Evolutionary conservation across 1,284 basidiomycete species (phyloP), one percentile per base, ranked within the genome.

Genomic region (Ustilago esculenta): DNA sequence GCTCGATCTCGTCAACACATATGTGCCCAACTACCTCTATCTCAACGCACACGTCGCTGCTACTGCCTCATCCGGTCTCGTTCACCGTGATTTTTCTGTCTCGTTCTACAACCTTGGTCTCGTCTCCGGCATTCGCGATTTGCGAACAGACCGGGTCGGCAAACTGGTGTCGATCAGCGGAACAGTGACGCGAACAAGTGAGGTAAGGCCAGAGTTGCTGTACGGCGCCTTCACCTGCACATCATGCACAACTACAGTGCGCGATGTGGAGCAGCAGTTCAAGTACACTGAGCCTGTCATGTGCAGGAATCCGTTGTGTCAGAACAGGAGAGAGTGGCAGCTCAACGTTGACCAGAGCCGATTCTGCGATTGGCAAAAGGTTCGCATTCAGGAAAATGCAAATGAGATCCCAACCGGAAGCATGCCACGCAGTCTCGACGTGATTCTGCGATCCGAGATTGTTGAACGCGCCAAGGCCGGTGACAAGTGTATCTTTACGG

Each of bases 281-380:
- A 98, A 97, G 83, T 98, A 98, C 83, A 99, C 96, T 20, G 96
- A 98, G 91, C 96, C 96, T 11, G 89, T 89, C 61, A 86, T 98
- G 55, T 99, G 96, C 82, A 92, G 91, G 2, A 98, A 98, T 79
- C 89, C 90, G 9, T 90, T 90, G 2, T 99, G 96, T 79, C 90
- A 92, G 45, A 98, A 98, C 83, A 88, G 93, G 27, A 84, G 85
- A 27, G 89, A 88, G 33, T 99, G 95, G 95, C 90, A 94, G 80
- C 87, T 99, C 48, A 92, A 94, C 80, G 94, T 98, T 51, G 95
- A 98, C 81, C 90, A 90, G 57, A 95, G 92, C 41, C 94, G 94
- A 80, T 99, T 99, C 83, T 91, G 92, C 8, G 96, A 98, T 82
- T 98, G 96, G 96, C 96, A 99, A 83, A 98, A 97, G 83, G 94